These are phyloP conservation scores for Solanum hybrid DNA, from an alignment of 305 asterid genomes.

Conservation along the genomic window DNA sequence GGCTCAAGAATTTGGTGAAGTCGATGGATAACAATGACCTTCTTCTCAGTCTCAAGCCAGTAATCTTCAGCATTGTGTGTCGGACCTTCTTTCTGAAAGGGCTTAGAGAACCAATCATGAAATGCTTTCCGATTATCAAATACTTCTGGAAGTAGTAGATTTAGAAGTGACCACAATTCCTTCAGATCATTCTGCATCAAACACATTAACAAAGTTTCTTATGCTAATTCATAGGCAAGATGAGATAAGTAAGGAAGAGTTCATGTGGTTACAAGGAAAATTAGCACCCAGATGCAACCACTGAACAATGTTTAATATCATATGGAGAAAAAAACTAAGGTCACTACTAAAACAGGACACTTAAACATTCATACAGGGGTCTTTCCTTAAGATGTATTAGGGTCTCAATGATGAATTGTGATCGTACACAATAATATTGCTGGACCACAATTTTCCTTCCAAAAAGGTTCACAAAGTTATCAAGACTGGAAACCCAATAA, in stretches of 20 bases:
- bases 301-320: neutral
- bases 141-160: conserved; percentile 94
- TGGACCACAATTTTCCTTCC: neutral
- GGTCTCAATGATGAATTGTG: neutral
- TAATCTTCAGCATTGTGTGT: conserved; percentile 84
- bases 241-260: neutral
- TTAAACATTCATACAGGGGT: neutral
- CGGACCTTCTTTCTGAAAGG: conserved; percentile 89
- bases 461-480: neutral
- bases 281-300: neutral
- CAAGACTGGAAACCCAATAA: neutral
- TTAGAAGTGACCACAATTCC: conserved; percentile 98
- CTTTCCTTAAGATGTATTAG: neutral
- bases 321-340: neutral
- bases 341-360: neutral
- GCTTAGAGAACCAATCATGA: conserved; percentile 99
- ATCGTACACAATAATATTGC: neutral
- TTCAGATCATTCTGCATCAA: conserved; percentile 90
- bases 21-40: conserved; percentile 93
- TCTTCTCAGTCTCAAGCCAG: conserved; percentile 99
- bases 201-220: neutral
- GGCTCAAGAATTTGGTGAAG: conserved; percentile 99
- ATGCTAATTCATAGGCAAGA: neutral
- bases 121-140: conserved; percentile 97
- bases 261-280: neutral